Conservation (phyloP, 225 moss, liverwort and hornwort species). For the Ulota crispa region DNA sequence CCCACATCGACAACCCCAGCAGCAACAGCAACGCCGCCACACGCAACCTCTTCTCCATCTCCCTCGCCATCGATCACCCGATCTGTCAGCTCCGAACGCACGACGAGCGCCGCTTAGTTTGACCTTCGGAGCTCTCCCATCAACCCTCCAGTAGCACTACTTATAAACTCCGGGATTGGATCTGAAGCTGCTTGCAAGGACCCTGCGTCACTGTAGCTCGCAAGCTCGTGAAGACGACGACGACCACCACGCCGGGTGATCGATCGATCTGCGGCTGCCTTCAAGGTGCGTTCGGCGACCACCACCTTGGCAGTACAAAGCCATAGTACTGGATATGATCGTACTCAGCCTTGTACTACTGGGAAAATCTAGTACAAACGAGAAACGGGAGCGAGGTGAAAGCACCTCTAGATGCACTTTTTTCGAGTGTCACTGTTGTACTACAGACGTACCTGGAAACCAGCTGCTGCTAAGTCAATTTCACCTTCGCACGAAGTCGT, state of each 20-base stretch:
- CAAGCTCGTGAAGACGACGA: neutral
- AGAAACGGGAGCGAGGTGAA: neutral
- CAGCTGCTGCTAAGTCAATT: neutral
- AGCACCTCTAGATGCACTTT: neutral
- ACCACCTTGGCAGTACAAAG: neutral
- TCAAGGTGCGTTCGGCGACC: neutral
- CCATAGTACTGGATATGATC: neutral
- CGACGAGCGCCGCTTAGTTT: neutral
- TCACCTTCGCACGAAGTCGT: neutral
- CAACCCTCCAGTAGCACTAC: neutral
- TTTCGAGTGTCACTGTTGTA: neutral
- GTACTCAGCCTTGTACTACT: neutral
- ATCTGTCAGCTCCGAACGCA: neutral
- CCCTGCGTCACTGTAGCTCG: constrained; percentile 21
- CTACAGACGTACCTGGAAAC: neutral
- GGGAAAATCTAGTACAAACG: neutral
- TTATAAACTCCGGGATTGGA: neutral
- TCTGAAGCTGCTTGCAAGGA: neutral
- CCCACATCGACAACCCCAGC: constrained; percentile 15
- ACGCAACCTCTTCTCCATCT: constrained; percentile 10
- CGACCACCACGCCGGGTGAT: neutral
- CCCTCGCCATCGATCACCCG: neutral
- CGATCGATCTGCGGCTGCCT: neutral
- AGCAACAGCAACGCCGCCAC: neutral
- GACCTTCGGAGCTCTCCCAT: neutral